Evolutionary conservation across 2,329 filamentous ascomycete species (phyloP).

Genomic region (Chrysoporthe austroafricana): DNA sequence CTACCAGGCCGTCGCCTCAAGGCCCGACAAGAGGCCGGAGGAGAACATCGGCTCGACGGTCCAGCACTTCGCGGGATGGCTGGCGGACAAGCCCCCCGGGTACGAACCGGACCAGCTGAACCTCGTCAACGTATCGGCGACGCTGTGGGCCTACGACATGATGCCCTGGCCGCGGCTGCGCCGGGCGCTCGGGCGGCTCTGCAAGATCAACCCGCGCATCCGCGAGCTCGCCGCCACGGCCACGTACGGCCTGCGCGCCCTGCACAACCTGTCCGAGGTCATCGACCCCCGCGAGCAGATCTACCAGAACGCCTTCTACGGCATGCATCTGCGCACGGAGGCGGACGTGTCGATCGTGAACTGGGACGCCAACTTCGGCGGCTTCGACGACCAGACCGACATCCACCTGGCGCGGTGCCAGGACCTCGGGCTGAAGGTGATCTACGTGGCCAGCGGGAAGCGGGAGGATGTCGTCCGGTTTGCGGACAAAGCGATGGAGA

Average conservation of each 20-base stretch:
- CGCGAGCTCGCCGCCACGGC: constrained; percentile 15
- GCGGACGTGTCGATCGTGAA: constrained; percentile 18
- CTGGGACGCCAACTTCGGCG: constrained; percentile 1
- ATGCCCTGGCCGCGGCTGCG: constrained; percentile 6
- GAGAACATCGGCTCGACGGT: background rate
- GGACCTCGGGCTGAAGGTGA: constrained; percentile 7
- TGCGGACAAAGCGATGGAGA: constrained; percentile 2
- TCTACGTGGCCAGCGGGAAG: constrained; percentile 19
- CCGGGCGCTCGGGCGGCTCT: constrained; percentile 7
- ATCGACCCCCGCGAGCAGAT: constrained; percentile 11
- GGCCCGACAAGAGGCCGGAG: constrained; percentile 14
- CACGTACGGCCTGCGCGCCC: constrained; percentile 6
- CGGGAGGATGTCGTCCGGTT: constrained; percentile 11
- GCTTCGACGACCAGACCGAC: constrained; percentile 9
- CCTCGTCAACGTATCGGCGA: constrained; percentile 27
- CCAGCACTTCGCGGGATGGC: constrained; percentile 10
- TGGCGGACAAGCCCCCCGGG: constrained; percentile 20
- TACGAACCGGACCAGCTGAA: constrained; percentile 29
- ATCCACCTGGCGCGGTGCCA: constrained; percentile 10
- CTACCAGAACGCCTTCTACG: constrained; percentile 18
- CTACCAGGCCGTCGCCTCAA: background rate
- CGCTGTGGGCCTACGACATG: constrained; percentile 14
- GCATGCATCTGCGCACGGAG: constrained; percentile 21
- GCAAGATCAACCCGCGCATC: constrained; percentile 18
- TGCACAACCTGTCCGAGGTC: background rate